These are phyloP conservation scores for Coemansia sp. DNA, from an alignment of 371 early-diverging fungal genomes.

Conservation along the genomic window DNA sequence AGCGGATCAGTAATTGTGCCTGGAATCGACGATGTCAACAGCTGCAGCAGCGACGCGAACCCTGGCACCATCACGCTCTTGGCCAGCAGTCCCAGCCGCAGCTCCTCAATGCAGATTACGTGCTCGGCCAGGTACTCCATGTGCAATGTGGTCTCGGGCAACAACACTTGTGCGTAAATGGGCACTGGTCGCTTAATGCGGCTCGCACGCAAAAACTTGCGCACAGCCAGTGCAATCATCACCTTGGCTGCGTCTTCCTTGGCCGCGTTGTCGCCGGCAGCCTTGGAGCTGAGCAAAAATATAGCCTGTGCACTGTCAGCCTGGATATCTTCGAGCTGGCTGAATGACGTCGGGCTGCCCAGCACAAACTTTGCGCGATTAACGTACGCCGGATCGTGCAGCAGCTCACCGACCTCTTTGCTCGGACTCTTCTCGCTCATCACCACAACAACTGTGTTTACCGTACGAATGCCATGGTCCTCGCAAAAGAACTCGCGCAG, in stretches of 20 bases:
- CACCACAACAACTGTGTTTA: conserved; percentile 64
- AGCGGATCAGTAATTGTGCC: conserved; percentile 53
- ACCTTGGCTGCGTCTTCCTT: conserved; percentile 61
- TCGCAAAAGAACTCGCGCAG: conserved; percentile 72
- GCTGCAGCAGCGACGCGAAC: conserved; percentile 59
- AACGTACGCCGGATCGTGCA: conserved; percentile 58
- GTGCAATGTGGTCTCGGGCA: conserved; percentile 67
- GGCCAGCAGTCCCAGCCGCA: conserved; percentile 67
- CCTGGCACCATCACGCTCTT: conserved; percentile 67
- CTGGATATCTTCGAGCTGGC: conserved; percentile 54
- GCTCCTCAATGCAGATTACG: conserved; percentile 68
- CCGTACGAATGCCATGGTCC: conserved; percentile 60
- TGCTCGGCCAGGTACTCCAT: conserved; percentile 63
- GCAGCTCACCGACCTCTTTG: conserved; percentile 55
- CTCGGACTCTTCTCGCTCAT: conserved; percentile 60
- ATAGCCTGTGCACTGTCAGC: conserved; percentile 57
- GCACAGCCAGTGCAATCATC: conserved; percentile 67
- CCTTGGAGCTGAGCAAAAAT: conserved; percentile 59
- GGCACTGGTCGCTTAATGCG: conserved; percentile 26
- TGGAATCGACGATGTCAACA: conserved; percentile 64
- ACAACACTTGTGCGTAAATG: conserved; percentile 61
- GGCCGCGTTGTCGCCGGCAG: conserved; percentile 49
- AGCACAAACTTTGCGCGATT: conserved; percentile 65
- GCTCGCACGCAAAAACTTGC: conserved; percentile 56
- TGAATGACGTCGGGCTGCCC: conserved; percentile 62